Conservation (phyloP, 768 basidiomycete species). For the Crepidotus variabilis region DNA sequence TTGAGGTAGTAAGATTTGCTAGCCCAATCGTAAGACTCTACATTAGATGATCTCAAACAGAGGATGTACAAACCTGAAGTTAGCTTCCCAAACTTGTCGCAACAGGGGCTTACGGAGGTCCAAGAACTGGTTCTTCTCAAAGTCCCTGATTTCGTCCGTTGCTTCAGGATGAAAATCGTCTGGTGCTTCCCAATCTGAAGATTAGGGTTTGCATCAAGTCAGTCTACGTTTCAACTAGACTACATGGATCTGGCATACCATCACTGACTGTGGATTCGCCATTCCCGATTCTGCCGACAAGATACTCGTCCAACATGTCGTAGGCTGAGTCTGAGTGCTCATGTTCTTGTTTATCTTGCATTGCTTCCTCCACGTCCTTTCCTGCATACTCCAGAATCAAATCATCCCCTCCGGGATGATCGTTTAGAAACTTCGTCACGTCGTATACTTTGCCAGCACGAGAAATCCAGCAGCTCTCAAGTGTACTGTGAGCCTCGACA, state of each 20-base stretch:
- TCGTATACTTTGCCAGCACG: constrained; percentile 86
- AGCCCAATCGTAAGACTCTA: constrained; percentile 4
- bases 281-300: constrained; percentile 78
- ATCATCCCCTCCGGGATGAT: constrained; percentile 96
- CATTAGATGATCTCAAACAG: neutral
- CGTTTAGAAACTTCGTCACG: constrained; percentile 75
- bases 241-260: constrained; percentile 41
- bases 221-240: neutral
- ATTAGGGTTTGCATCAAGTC: neutral
- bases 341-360: constrained; percentile 80
- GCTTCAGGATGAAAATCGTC: constrained; percentile 92
- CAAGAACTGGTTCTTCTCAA: constrained; percentile 84
- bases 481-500: constrained; percentile 57
- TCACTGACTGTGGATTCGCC: constrained; percentile 75
- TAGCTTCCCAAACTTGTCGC: constrained; percentile 81
- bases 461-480: constrained; percentile 77
- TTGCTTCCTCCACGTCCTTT: constrained; percentile 72
- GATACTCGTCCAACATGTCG: constrained; percentile 85
- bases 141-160: constrained; percentile 80
- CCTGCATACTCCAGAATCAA: constrained; percentile 81
- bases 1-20: constrained; percentile 95
- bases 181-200: constrained; percentile 79
- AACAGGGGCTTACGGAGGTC: constrained; percentile 85
- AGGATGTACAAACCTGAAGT: constrained; percentile 64
- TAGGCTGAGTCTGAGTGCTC: constrained; percentile 91